Evolutionary conservation across 2,329 filamentous ascomycete genomes (phyloP).

Genomic region (Alternaria conjuncta): DNA sequence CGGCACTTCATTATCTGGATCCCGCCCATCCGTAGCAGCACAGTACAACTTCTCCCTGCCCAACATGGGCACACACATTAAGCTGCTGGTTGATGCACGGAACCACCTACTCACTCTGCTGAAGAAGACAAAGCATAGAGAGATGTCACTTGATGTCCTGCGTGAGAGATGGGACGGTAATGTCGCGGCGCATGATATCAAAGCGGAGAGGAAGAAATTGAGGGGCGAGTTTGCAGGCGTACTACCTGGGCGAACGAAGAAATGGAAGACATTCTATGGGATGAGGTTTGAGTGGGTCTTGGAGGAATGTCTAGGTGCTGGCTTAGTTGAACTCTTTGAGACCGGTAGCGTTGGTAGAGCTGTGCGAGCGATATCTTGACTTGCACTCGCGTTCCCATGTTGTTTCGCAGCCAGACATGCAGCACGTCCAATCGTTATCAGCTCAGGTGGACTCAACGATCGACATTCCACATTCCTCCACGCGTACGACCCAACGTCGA

Average conservation of each 20-base stretch:
- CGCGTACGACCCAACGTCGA: background rate
- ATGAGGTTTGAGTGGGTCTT: constrained; percentile 74
- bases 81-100: constrained; percentile 67
- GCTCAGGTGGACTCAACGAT: background rate
- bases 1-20: constrained; percentile 54
- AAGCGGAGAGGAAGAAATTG: constrained; percentile 57
- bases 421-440: background rate
- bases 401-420: background rate
- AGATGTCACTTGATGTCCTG: constrained; percentile 67
- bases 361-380: constrained; percentile 49
- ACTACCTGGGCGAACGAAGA: constrained; percentile 66
- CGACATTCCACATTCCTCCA: background rate
- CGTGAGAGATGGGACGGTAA: constrained; percentile 76
- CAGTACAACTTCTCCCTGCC: constrained; percentile 67
- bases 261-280: constrained; percentile 75
- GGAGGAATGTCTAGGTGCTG: constrained; percentile 72
- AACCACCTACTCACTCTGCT: constrained; percentile 67
- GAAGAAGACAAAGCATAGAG: constrained; percentile 64
- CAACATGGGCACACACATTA: constrained; percentile 70
- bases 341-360: constrained; percentile 75
- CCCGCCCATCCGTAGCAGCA: constrained; percentile 15
- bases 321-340: constrained; percentile 75
- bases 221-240: constrained; percentile 65
- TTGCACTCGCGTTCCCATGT: background rate
- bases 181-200: constrained; percentile 55